A percentile compares a stretch with the other conserved stretches of the same genome.
phyloP scores from a whole-genome alignment of 192 early-diverging fungal species.

The Entrophospora sp. region DNA sequence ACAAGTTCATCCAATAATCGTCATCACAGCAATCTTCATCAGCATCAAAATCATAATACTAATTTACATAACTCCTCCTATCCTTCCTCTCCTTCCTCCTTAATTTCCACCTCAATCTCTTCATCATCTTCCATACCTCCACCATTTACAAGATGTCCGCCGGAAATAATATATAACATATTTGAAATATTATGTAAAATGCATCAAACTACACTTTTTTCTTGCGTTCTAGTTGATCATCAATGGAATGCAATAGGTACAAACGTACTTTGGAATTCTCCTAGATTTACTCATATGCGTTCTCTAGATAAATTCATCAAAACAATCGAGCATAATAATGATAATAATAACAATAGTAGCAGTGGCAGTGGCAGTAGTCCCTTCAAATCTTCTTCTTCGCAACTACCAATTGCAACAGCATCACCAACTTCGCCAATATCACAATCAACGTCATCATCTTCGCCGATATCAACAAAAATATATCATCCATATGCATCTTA shows the following conservation, averaged over 20 bases:
- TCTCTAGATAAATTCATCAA: conserved; percentile 19
- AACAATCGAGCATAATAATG: conserved; percentile 9
- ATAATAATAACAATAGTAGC: no score
- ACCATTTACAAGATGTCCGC: conserved; percentile 10
- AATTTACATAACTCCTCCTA: neutral
- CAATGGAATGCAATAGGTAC: conserved; percentile 17
- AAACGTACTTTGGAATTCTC: conserved; percentile 16
- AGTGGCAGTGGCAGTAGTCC: no score
- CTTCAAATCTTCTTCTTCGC: no score
- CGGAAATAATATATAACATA: conserved; percentile 10
- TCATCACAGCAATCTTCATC: neutral
- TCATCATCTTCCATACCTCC: conserved; percentile 4
- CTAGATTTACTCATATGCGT: conserved; percentile 20
- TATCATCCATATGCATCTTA: conserved; percentile 12
- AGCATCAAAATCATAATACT: neutral
- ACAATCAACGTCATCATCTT: conserved; percentile 5
- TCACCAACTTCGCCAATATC: neutral
- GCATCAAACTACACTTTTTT: conserved; percentile 15
- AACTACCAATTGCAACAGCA: conserved; percentile 1
- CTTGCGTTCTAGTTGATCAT: conserved; percentile 15
- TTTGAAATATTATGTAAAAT: conserved; percentile 13
- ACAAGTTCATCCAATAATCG: neutral
- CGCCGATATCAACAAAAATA: neutral
- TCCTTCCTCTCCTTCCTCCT: neutral
- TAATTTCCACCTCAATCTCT: neutral